Evolutionary conservation across 1,284 basidiomycete species (phyloP).

Genomic region (Thecaphora frezii): DNA sequence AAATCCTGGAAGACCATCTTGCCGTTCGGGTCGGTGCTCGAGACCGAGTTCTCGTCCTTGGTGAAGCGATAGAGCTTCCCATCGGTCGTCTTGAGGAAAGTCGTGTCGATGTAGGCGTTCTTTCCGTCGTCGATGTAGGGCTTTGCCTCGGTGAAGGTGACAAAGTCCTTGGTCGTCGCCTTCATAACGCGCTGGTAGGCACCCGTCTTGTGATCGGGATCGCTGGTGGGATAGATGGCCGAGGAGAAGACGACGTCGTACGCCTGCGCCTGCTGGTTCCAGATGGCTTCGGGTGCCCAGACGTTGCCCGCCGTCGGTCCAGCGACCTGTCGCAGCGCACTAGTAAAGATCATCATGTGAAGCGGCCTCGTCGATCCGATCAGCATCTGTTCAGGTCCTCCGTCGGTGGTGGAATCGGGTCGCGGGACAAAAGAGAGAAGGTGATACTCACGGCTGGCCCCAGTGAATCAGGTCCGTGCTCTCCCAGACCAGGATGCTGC

Average conservation of each 20-base stretch:
- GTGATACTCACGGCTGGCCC: constrained; percentile 2
- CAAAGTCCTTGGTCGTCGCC: constrained; percentile 10
- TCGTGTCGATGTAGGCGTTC: constrained; percentile 9
- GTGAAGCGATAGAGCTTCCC: constrained; percentile 12
- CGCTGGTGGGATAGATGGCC: constrained; percentile 3
- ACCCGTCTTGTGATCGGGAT: constrained; percentile 1
- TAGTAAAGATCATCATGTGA: no score
- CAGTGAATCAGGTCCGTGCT: constrained; percentile 6
- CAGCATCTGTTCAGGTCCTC: no score
- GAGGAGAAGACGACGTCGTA: constrained; percentile 16
- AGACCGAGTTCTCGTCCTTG: constrained; percentile 16
- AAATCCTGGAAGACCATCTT: constrained; percentile 12
- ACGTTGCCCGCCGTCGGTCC: constrained; percentile 5
- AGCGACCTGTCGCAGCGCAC: constrained; percentile 4
- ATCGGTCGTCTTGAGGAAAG: constrained; percentile 4
- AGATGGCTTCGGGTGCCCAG: constrained; percentile 18
- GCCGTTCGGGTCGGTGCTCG: constrained; percentile 8
- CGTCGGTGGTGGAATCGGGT: no score
- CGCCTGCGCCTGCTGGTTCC: constrained; percentile 2
- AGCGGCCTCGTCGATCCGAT: no score
- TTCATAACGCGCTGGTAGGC: constrained; percentile 14
- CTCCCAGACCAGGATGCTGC: constrained; percentile 16
- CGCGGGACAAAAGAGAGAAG: no score
- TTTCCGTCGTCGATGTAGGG: constrained; percentile 10
- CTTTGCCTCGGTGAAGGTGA: constrained; percentile 2